Evolutionary conservation across 352 stramenopile species (phyloP).

Genomic region (Lagenidium sp.): DNA sequence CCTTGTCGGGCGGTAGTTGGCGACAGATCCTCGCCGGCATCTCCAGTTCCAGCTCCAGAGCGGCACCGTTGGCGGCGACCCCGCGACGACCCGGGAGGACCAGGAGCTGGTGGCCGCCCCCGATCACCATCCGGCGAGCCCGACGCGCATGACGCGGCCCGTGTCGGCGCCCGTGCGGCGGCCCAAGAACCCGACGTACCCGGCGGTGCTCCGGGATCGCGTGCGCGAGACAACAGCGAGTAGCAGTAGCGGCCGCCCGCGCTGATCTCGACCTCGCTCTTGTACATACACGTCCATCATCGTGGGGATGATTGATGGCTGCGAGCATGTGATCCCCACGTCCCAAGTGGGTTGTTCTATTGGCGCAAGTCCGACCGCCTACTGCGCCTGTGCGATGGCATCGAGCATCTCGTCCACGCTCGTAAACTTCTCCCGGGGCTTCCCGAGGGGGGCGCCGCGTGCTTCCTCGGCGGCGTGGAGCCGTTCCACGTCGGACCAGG

Average conservation of each 20-base stretch:
- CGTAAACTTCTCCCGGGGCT: constrained; percentile 79
- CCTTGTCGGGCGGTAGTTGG: constrained; percentile 37
- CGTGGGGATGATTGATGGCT: no score
- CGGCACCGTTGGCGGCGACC: not conserved
- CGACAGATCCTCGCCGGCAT: constrained; percentile 23
- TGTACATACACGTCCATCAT: no score
- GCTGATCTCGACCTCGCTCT: no score
- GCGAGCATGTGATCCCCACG: no score
- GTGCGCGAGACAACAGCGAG: constrained; percentile 2
- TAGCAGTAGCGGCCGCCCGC: not conserved
- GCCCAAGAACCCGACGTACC: constrained; percentile 40
- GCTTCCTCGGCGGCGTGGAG: constrained; percentile 53
- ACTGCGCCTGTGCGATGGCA: no score
- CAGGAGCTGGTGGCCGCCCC: not conserved
- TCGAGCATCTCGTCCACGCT: constrained; percentile 72
- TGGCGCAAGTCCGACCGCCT: no score
- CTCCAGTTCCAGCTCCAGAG: constrained; percentile 18
- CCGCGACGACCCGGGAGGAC: not conserved
- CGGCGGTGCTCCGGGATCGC: constrained; percentile 36
- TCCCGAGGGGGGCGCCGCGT: constrained; percentile 44
- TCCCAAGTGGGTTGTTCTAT: no score
- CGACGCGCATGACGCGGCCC: constrained; percentile 18
- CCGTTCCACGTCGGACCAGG: constrained; percentile 52
- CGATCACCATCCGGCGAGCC: constrained; percentile 2
- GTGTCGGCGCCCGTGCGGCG: constrained; percentile 64